Base-by-base conservation (phyloP, 129 eudicot genomes). In the Oenanthe sinensis region DNA sequence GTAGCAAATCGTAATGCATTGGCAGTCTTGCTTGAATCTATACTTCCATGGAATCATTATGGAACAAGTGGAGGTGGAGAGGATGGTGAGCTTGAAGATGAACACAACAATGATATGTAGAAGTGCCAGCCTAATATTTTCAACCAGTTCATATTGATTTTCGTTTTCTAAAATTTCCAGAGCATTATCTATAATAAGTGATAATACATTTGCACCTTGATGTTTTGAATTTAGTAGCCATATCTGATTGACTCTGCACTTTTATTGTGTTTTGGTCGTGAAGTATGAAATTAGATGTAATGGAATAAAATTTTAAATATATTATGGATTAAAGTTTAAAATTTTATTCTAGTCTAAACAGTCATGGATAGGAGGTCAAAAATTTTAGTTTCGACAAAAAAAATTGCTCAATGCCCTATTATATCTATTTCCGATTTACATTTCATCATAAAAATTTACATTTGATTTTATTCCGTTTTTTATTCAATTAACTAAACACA, bases 1-100 rank as follows among this genome's bases (percentile, higher is more conserved):
- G 83, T 87, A 50, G 81, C 91, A 26, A 87, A 92, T 74, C 82
- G 91, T 70, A 92, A 87, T 87, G 85, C 94, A 37, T 84, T 92
- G 79, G 96, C 95, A 67, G 95, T 88, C 70, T 75, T 95, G 63
- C 77, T 95, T 0, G 97, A 92, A 80, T 90, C 99, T 24, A 68
- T 95, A 82, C 77, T 95, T 39, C 97, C 98, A 16, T 90, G 96
- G 96, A 77, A 75, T 14, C 84, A 91, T 75, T 95, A 88, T 76
- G 98, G 91, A 82, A 47, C 78, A 15, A 69, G 87, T 78, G 90
- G 86, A 74, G 84, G 43, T 24, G 88, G 49, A 39, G 90, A 80
- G 16, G 78, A 63, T 24, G 82, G 48, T 39, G 91, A 75, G 79
- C 78, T 63, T 75, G 84, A 75, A 12, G 71, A 82, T 76, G 81